Conservation (phyloP, 2,329 filamentous ascomycete species). For the Endoconidiophora laricicola region DNA sequence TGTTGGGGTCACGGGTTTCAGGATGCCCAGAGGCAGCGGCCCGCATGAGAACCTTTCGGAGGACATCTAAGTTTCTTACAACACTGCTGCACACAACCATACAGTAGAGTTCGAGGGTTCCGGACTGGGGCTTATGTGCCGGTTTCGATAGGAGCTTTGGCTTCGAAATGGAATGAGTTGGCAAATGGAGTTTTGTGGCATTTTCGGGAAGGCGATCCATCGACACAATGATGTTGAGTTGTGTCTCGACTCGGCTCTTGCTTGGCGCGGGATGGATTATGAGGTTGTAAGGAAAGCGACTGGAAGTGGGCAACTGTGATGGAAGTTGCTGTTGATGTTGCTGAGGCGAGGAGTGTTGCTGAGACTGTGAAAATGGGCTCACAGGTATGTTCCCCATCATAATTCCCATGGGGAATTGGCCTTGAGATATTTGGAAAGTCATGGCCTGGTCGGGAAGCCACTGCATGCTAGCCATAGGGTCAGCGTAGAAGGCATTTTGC, state of each 20-base stretch:
- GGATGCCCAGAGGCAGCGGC: slow-evolving; percentile 27
- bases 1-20: slow-evolving; percentile 17
- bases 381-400: slow-evolving; percentile 6
- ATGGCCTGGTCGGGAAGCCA: slow-evolving; percentile 9
- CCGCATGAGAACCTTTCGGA: slow-evolving; percentile 48
- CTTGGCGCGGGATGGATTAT: slow-evolving; percentile 12
- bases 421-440: not conserved
- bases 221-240: slow-evolving; percentile 75
- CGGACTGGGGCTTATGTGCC: slow-evolving; percentile 44
- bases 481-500: slow-evolving; percentile 3
- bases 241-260: slow-evolving; percentile 64
- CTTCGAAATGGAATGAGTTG: slow-evolving; percentile 82
- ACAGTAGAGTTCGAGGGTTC: slow-evolving; percentile 64
- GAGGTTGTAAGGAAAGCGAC: slow-evolving; percentile 10
- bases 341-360: slow-evolving; percentile 3
- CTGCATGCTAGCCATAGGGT: slow-evolving; percentile 4
- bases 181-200: slow-evolving; percentile 68
- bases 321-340: slow-evolving; percentile 2
- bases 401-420: slow-evolving; percentile 8
- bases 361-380: not conserved
- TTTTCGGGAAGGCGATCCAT: slow-evolving; percentile 59
- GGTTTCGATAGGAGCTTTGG: slow-evolving; percentile 75
- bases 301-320: slow-evolving; percentile 1
- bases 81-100: slow-evolving; percentile 84
- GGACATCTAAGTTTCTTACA: slow-evolving; percentile 55